Base-by-base conservation (phyloP, 495 filamentous ascomycete species). In the Neohortaea acidophila region DNA sequence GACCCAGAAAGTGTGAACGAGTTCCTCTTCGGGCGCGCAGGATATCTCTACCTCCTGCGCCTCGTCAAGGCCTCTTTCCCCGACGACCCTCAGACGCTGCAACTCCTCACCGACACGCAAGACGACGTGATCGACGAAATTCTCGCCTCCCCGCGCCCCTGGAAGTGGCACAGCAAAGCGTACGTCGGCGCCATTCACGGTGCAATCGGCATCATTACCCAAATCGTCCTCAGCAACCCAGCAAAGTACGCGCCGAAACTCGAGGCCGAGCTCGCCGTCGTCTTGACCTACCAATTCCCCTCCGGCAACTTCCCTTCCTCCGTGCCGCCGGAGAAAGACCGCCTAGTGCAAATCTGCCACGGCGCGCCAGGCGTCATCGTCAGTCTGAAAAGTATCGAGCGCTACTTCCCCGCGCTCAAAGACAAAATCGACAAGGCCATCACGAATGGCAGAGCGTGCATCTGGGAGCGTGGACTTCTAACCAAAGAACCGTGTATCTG, bases 321-420 rank as follows among this genome's bases (percentile, higher is more conserved):
- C 9, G 50, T 64, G n/a, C 60, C 60, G 22, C 52, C 58, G 11
- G 62, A 59, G 20, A 55, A 52, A 14, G 65, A 67, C 32, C 38
- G 56, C 0, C 59, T 77, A 2, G 72, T 79, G 2, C 75, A 79
- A 54, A 69, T 77, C 50, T 79, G 75, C 51, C 75, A 79, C 47
- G 75, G 75, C 11, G 75, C 70, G 1, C 71, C 75, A 0, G 75
- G 74, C 0, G 63, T 77, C n/a, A 51, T 73, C 0, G 15, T 66
- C 3, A 70, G 71, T 13, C 60, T 79, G 14, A 11, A 59, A 1
- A 58, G 64, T 4, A 58, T 79, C 37, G 44, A 57, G 20, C 48
- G 59, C 17, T 53, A 61, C 43, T 77, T 75, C 43, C 66, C 70
- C 0, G 45, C 38, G 3, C 47, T 75, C 18, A 33, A 53, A 10